Percentiles rank a stretch among this genome's conserved stretches.
Evolutionary conservation across 192 early-diverging fungal species (phyloP).

Genomic region (Dissophora globulifera): DNA sequence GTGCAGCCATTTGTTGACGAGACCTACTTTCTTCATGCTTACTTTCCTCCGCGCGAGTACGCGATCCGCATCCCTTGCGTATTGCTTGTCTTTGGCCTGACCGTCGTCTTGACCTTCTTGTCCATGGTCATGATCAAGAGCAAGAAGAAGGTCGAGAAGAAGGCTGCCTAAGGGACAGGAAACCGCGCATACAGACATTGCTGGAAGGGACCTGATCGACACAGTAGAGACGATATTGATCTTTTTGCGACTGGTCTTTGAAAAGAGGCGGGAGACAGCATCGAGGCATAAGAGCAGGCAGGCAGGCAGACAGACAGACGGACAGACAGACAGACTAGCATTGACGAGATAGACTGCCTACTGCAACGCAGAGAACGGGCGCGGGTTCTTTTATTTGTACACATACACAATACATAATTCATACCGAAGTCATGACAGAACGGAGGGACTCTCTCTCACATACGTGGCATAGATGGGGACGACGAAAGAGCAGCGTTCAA

Average conservation of each 20-base stretch:
- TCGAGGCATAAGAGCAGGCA: no score
- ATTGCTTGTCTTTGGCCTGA: constrained; percentile 81
- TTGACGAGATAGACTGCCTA: no score
- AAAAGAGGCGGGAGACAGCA: background rate
- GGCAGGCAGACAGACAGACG: no score
- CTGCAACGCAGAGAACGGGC: no score
- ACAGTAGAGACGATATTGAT: background rate
- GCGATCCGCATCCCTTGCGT: constrained; percentile 90
- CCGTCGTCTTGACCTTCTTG: constrained; percentile 81
- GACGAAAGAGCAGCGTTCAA: no score
- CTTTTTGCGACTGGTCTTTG: background rate
- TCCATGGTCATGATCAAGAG: constrained; percentile 86
- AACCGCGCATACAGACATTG: no score
- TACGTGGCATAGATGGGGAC: no score
- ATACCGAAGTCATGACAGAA: background rate
- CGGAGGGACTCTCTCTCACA: no score
- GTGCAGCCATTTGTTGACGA: constrained; percentile 84
- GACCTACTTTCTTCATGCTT: constrained; percentile 74
- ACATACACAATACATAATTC: constrained; percentile 10
- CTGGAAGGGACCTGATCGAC: no score
- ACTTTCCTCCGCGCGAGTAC: constrained; percentile 85
- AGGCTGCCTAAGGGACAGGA: constrained; percentile 59
- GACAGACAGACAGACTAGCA: no score
- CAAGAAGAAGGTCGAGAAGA: constrained; percentile 79
- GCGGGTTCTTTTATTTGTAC: constrained; percentile 6